A percentile compares a stretch with the other conserved stretches of the same genome.
These are phyloP conservation scores for Pyricularia sp. DNA, from an alignment of 2,329 filamentous ascomycete species.

Conservation along the genomic window DNA sequence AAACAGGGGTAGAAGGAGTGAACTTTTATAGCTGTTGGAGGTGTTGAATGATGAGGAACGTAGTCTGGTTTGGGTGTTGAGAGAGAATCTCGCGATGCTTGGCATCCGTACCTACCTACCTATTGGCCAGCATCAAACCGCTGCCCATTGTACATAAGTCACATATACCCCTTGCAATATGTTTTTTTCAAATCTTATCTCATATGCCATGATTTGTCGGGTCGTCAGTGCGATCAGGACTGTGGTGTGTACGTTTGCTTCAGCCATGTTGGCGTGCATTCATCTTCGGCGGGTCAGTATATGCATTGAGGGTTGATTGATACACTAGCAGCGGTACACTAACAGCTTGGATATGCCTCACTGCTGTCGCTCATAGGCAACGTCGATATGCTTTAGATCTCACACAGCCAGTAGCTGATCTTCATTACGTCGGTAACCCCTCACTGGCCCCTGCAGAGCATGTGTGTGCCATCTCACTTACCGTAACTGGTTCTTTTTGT, in stretches of 20 bases:
- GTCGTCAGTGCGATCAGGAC: neutral
- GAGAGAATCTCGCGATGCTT: neutral
- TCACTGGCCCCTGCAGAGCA: no score
- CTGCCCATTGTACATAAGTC: conserved; percentile 19
- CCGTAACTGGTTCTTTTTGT: neutral
- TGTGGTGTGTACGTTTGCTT: neutral
- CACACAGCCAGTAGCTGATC: neutral
- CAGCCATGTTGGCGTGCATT: neutral
- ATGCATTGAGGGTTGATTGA: neutral
- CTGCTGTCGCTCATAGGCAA: neutral
- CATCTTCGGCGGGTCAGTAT: neutral
- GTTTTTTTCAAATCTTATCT: conserved; percentile 4
- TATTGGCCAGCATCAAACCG: neutral
- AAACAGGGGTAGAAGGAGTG: conserved; percentile 25
- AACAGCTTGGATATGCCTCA: neutral
- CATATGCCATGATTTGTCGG: neutral
- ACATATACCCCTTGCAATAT: conserved; percentile 15
- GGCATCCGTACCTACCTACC: neutral
- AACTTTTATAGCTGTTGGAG: conserved; percentile 20
- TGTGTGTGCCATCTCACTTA: neutral
- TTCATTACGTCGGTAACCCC: neutral
- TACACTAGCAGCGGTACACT: neutral
- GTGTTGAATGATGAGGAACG: neutral
- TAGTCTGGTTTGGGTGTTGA: neutral
- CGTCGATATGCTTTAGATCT: neutral